Evolutionary conservation across 305 asterid genomes (phyloP), one percentile per base, ranked within the genome.

Genomic region (Fraxinus floribunda): DNA sequence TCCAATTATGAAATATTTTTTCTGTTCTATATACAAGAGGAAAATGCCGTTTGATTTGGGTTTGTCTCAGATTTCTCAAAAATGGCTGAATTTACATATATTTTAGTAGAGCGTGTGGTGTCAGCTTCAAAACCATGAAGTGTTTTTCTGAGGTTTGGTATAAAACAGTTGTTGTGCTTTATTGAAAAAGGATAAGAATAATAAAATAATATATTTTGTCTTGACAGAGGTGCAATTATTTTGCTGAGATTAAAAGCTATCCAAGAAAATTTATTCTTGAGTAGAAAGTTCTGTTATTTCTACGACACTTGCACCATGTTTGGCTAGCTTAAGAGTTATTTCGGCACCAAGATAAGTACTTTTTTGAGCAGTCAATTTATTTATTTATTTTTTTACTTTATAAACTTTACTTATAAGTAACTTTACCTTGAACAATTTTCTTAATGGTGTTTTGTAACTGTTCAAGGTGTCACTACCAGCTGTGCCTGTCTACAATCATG

Each of bases 41-140:
- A 26, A n/a, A 10, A 46, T 8, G 80, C 22, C 41, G 64, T 80
- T 76, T 75, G 30, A 77, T 78, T 80, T 87, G 86, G 84, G 86
- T 49, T 72, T 22, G 80, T 36, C 80, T 75, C 83, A 76, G 87
- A 82, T 84, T 78, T 82, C 76, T 18, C 24, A 34, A 70, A 7
- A n/a, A 20, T 22, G 26, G 20, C 79, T 76, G 72, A 60, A 35
- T 70, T 70, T 64, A 30, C 68, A 74, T 66, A 32, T 9, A n/a
- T 29, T 13, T 57, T 57, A 16, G 38, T 10, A 30, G 68, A n/a
- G 55, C 32, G 32, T 29, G 76, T 32, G 81, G 70, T 77, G 89
- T 82, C 89, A 78, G 80, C 64, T 77, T 83, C 79, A 78, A 81
- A 41, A 20, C 8, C 30, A 83, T 55, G 79, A 26, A 46, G 60